These are phyloP conservation scores for Podaxis carcinomalis DNA, from an alignment of 768 basidiomycete species.

Conservation along the genomic window DNA sequence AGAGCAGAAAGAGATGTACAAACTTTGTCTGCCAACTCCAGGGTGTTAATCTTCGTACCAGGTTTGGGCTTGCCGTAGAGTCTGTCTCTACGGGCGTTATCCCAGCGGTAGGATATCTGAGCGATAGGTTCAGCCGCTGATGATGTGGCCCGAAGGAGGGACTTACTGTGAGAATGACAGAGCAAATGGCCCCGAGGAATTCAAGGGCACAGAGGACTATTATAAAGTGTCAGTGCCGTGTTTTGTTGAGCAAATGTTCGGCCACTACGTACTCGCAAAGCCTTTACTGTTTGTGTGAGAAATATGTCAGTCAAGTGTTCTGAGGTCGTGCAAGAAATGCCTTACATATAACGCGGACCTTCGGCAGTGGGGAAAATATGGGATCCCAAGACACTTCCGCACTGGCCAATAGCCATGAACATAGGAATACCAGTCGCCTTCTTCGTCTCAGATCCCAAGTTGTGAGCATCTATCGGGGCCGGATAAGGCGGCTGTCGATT, in stretches of 20 bases:
- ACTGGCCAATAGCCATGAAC: slow-evolving; percentile 79
- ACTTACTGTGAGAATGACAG: slow-evolving; percentile 46
- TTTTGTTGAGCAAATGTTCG: neutral
- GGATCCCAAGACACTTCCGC: slow-evolving; percentile 72
- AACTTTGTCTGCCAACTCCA: slow-evolving; percentile 65
- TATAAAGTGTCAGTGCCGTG: neutral
- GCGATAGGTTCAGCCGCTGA: neutral
- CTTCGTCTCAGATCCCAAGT: slow-evolving; percentile 75
- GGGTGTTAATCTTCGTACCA: slow-evolving; percentile 52
- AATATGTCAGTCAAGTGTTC: neutral
- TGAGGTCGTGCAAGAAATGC: neutral
- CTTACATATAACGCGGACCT: slow-evolving; percentile 60
- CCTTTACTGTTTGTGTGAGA: slow-evolving; percentile 40
- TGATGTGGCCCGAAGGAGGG: neutral
- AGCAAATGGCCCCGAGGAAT: slow-evolving; percentile 52
- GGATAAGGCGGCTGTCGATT: neutral
- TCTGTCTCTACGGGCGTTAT: slow-evolving; percentile 53
- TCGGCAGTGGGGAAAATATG: slow-evolving; percentile 65
- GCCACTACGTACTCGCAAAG: slow-evolving; percentile 40
- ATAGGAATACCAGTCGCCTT: slow-evolving; percentile 72
- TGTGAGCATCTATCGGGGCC: slow-evolving; percentile 53
- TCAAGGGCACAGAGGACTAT: slow-evolving; percentile 47
- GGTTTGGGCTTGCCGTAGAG: slow-evolving; percentile 46
- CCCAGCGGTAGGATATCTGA: slow-evolving; percentile 59
- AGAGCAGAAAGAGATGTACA: slow-evolving; percentile 11